Base-by-base conservation (phyloP, 2,329 filamentous ascomycete genomes). In the Stagonosporopsis vannaccii region DNA sequence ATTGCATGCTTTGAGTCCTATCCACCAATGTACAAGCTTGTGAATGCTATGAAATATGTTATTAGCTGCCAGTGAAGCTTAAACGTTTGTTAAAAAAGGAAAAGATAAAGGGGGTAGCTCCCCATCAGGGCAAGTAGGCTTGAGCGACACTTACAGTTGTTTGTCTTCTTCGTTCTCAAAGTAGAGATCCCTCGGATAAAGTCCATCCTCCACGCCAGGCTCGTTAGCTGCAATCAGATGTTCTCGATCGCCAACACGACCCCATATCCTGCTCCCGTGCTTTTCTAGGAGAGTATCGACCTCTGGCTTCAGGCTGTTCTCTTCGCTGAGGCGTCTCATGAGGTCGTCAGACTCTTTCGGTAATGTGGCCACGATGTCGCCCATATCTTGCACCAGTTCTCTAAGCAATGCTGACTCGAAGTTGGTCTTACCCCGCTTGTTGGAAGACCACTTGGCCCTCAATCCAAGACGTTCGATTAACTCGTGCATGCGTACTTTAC, bases 401-500 rank as follows among this genome's bases (percentile, higher is more conserved):
- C 70, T 66, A 13, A 74, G 67, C n/a, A 72, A 51, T 19, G 66
- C 67, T 39, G 70, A 74, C 45, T 75, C 71, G 42, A 75, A 75
- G 32, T 74, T 73, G 15, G 72, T 74, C 51, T 75, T 75, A 45
- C 72, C 72, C 17, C 72, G 72, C 51, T 74, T 75, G 59, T 74
- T 74, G n/a, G 71, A 72, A 25, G 69, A 73, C 71, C 71, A 73
- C 58, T 73, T 75, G 11, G 72, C 71, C 23, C 71, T 67, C 12
- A 75, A 46, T 6, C 72, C 72, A 40, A 75, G 64, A 13, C 70
- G 62, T 40, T 75, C 71, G 20, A 75, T 75, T n/a, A 75, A 55
- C 49, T 74, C 71, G 51, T 75, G 72, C 72, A 75, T 75, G 45
- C 71, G 68, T 26, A 73, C 61, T 51, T 71, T 72, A 28, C 69